Conservation (phyloP, 2,329 filamentous ascomycete species). For the Tolypocladium pustulatum region DNA sequence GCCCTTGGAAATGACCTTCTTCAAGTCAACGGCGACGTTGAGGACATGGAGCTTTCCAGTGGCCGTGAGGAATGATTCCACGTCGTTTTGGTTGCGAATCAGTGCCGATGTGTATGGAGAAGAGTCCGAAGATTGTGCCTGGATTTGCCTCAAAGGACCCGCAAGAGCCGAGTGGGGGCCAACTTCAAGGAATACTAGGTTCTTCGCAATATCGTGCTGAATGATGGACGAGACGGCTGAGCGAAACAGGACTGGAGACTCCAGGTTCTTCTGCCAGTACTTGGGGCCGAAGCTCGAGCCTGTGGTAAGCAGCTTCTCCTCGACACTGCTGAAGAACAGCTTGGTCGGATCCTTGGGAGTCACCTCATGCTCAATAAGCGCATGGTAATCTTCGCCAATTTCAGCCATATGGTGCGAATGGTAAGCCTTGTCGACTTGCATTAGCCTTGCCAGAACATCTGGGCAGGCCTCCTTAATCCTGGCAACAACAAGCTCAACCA, state of each 20-base stretch:
- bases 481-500: background rate
- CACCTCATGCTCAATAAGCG: background rate
- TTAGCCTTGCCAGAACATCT: background rate
- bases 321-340: slow-evolving; percentile 4
- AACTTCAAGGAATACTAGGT: slow-evolving; percentile 9
- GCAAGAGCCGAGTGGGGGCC: slow-evolving; percentile 11
- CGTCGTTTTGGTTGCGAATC: slow-evolving; percentile 1
- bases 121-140: background rate
- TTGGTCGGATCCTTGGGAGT: background rate
- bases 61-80: slow-evolving; percentile 1
- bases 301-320: background rate
- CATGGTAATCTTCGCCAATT: background rate
- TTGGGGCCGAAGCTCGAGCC: background rate
- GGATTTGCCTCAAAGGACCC: slow-evolving; percentile 10
- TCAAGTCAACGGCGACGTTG: slow-evolving; percentile 1
- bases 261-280: slow-evolving; percentile 8
- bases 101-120: slow-evolving; percentile 4
- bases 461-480: background rate
- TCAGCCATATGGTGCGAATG: slow-evolving; percentile 15
- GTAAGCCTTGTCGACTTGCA: slow-evolving; percentile 18
- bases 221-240: background rate
- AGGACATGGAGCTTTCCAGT: slow-evolving; percentile 6
- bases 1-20: background rate
- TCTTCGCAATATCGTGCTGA: background rate
- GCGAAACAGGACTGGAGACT: slow-evolving; percentile 4